Percentiles rank a stretch among this genome's conserved stretches.
phyloP scores from a whole-genome alignment of 805 yeast species.

The Starmerella stellata region DNA sequence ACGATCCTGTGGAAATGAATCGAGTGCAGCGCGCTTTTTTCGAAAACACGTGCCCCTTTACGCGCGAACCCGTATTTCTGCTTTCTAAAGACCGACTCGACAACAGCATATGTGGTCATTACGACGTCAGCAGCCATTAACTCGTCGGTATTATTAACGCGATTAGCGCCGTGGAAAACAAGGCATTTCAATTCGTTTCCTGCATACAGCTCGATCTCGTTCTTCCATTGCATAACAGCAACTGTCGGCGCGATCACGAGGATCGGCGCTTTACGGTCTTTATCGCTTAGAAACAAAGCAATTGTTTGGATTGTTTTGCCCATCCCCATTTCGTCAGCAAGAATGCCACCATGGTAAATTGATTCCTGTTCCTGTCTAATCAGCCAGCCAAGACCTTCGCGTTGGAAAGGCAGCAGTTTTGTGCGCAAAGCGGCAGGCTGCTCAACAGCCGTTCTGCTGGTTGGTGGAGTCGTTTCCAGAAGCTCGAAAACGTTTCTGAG shows the following conservation, averaged over 20 bases:
- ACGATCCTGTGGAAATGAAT: constrained; percentile 68
- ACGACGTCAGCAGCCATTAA: constrained; percentile 54
- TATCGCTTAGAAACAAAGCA: constrained; percentile 59
- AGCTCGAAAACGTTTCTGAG: constrained; percentile 53
- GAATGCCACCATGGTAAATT: constrained; percentile 67
- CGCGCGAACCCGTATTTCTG: constrained; percentile 70
- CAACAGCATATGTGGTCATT: constrained; percentile 78
- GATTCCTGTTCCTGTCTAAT: constrained; percentile 55
- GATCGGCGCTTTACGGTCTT: constrained; percentile 42
- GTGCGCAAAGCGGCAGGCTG: constrained; percentile 71
- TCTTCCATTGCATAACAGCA: constrained; percentile 95
- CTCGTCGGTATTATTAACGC: constrained; percentile 41
- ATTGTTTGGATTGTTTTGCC: constrained; percentile 97
- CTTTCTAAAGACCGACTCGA: constrained; percentile 72
- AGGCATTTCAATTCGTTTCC: constrained; percentile 48
- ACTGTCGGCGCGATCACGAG: constrained; percentile 95
- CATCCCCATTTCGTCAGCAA: constrained; percentile 99
- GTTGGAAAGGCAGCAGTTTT: constrained; percentile 68
- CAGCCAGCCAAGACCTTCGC: constrained; percentile 87
- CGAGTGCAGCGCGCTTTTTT: constrained; percentile 54
- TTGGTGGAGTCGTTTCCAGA: constrained; percentile 34
- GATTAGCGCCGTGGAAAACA: constrained; percentile 71
- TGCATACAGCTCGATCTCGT: constrained; percentile 77
- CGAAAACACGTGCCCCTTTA: constrained; percentile 51
- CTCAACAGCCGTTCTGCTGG: constrained; percentile 14